Base-by-base conservation (phyloP, 169 alveolate species). In the Plasmodium gaboni region DNA sequence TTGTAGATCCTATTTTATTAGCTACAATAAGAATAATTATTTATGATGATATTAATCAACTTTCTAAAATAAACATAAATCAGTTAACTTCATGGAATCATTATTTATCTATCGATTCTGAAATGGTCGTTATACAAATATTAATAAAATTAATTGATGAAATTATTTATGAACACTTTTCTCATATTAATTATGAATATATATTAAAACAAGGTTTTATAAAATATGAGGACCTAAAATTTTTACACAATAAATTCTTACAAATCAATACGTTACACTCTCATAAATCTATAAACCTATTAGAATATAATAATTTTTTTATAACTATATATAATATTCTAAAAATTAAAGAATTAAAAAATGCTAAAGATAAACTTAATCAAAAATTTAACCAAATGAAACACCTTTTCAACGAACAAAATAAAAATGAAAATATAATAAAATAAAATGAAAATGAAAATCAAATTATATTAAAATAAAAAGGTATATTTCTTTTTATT, bases 1-100 rank as follows among this genome's bases (percentile, higher is more conserved):
- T 83, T 69, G 74, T 83, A 24, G 91, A 83, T 63, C 91, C 91
- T 5, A 50, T 83, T 65, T 55, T 83, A 57, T 72, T 83, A 69
- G 91, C 91, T 48, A 46, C 86, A 32, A 69, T 83, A 5, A 42
- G 91, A 60, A 72, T 70, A 8, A 83, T 83, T 61, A 83, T 83
- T 32, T 83, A 57, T 50, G 86, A 83, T 60, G 85, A 83, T 72
- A 53, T 70, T 26, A 22, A 67, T 61, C 60, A 83, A 15, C 91
- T 83, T 53, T 61, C 91, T 22, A 83, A 67, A 60, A 28, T 83
- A 53, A 69, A 69, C 28, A 73, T 83, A 69, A 70, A 59, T 13
- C 50, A 83, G 3, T 57, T 83, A 50, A 15, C 59, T 22, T 32
- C 51, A 28, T 83, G 91, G 91, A 85, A 83, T 19, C 8, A 83